phyloP scores from a whole-genome alignment of 2,329 filamentous ascomycete genomes.

The Fusarium torulosum region DNA sequence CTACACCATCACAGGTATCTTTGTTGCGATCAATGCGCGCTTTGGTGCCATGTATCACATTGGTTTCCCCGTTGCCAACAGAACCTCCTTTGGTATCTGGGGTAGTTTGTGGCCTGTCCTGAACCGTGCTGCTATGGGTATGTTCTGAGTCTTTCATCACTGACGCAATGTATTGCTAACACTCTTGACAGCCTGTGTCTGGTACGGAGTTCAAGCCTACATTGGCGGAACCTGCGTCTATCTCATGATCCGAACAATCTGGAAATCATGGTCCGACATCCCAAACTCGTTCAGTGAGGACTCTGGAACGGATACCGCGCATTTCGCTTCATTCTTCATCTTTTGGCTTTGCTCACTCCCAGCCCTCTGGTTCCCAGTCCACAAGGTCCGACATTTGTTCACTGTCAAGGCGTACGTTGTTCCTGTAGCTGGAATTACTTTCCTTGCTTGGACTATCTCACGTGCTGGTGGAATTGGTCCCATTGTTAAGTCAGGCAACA shows the following conservation, averaged over 20 bases:
- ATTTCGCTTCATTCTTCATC: constrained; percentile 85
- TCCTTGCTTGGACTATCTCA: constrained; percentile 88
- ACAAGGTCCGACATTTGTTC: constrained; percentile 89
- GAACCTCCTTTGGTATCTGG: constrained; percentile 89
- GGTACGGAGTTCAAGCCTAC: constrained; percentile 88
- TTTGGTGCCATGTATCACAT: constrained; percentile 92
- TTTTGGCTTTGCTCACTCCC: constrained; percentile 87
- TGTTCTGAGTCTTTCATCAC: constrained; percentile 32
- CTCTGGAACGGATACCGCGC: constrained; percentile 79
- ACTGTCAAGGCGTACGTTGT: constrained; percentile 90
- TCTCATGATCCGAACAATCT: constrained; percentile 89
- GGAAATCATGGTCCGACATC: constrained; percentile 75
- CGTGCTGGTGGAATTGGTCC: constrained; percentile 86
- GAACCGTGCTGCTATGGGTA: constrained; percentile 84
- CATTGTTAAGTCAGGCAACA: constrained; percentile 77
- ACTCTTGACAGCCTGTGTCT: constrained; percentile 73
- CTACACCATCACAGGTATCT: constrained; percentile 80
- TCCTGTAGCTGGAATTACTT: constrained; percentile 83
- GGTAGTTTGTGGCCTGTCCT: constrained; percentile 90
- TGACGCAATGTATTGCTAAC: constrained; percentile 22
- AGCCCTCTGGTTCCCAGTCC: constrained; percentile 89
- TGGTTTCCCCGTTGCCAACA: constrained; percentile 83
- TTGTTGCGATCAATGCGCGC: constrained; percentile 82
- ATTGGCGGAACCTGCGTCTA: constrained; percentile 89
- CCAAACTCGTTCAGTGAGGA: constrained; percentile 73